Percentiles rank a stretch among this genome's conserved stretches.
These are phyloP conservation scores for Chrysosporium queenslandicum DNA, from an alignment of 2,329 filamentous ascomycete species.

Conservation along the genomic window DNA sequence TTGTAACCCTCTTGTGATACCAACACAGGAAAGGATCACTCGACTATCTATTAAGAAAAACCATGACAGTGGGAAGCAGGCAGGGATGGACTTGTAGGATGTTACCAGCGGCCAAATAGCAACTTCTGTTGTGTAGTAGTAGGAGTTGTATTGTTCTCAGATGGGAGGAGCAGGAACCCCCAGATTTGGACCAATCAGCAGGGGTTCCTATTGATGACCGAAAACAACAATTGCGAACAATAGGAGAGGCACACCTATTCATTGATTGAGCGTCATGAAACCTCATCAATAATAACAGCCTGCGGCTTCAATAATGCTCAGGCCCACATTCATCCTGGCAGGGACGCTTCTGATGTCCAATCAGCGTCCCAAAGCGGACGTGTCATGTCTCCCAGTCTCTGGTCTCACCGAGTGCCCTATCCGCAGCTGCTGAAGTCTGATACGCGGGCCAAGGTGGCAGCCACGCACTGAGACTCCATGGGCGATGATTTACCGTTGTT, in stretches of 20 bases:
- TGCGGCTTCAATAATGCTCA: too few relatives aligned
- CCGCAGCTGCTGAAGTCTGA: background rate
- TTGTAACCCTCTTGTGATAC: background rate
- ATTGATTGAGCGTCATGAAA: background rate
- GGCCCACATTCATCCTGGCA: too few relatives aligned
- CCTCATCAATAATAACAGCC: background rate
- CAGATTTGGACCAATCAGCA: background rate
- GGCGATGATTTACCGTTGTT: background rate
- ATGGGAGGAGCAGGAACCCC: background rate
- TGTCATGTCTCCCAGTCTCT: background rate
- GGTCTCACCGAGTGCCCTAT: background rate
- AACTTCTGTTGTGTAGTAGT: too few relatives aligned
- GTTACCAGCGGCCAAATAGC: too few relatives aligned
- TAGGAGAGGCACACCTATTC: slow-evolving; percentile 1
- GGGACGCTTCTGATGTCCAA: too few relatives aligned
- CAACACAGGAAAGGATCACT: background rate
- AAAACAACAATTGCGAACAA: slow-evolving; percentile 13
- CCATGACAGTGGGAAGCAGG: background rate
- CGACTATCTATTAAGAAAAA: background rate
- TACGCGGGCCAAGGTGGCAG: background rate
- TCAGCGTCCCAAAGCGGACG: background rate
- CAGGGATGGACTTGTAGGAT: too few relatives aligned
- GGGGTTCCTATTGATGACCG: slow-evolving; percentile 7
- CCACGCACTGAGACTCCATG: background rate
- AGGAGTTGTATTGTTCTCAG: background rate